Base-by-base conservation (phyloP, 2,329 filamentous ascomycete species). In the Colletotrichum sp. region DNA sequence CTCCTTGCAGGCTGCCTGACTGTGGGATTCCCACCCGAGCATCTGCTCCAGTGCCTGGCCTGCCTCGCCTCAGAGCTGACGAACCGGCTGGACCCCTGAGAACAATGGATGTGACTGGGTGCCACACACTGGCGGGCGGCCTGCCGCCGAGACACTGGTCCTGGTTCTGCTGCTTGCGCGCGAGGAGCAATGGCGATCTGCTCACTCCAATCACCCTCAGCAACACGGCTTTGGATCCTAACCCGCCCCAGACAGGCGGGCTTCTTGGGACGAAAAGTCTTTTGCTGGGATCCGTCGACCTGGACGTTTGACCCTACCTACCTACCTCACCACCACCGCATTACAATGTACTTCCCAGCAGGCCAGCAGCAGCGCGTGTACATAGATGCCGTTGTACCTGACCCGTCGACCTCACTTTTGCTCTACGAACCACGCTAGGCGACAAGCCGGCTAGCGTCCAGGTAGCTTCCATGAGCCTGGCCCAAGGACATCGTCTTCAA, bases 401-500 rank as follows among this genome's bases (percentile, higher is more conserved):
- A 15, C 44, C 67, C 55, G 32, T 70, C 36, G 18, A 32, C 34
- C n/a, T 22, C 59, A 60, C 57, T 66, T 68, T 48, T 74, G 72
- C 34, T 55, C 48, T 18, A 55, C 62, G 68, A 72, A 72, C 68
- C 68, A 72, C 72, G 72, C 72, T 75, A 75, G 72, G 28, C 72
- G 39, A 63, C 22, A 66, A 71, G 52, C 71, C 30, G 63, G 62
- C 72, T 72, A 75, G 72, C 24, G 72, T 44, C 36, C 18, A 72
- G 28, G 68, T 62, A 72, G 72, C 72, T 75, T 72, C 72, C 72
- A 75, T 66, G 72, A 75, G 72, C 72, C 72, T 72, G 72, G 68
- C 71, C 72, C 68, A 36, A 72, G 72, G 72, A 75, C 62, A 32
- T 39, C 36, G 72, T 75, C 72, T 75, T 75, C 64, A 62, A 44